Percentiles rank a stretch among this genome's conserved stretches.
These are phyloP conservation scores for Geotrichum siamense DNA, from an alignment of 1,139 yeast genomes.

Conservation along the genomic window DNA sequence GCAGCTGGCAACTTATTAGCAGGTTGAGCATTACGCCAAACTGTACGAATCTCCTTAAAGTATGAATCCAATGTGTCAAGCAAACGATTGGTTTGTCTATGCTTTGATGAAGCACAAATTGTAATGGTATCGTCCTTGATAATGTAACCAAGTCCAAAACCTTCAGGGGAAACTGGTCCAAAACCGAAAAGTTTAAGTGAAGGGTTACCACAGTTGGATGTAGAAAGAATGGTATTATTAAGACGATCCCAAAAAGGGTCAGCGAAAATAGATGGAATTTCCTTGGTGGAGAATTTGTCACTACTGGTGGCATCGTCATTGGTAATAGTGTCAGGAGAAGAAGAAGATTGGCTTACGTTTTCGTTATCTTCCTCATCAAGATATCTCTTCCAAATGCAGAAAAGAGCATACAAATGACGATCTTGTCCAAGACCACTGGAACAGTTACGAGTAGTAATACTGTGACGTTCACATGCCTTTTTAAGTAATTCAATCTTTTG, in stretches of 20 bases:
- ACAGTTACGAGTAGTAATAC: constrained; percentile 59
- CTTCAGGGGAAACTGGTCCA: constrained; percentile 86
- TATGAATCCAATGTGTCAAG: constrained; percentile 67
- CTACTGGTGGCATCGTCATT: constrained; percentile 10
- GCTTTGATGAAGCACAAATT: constrained; percentile 82
- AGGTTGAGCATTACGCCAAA: constrained; percentile 32
- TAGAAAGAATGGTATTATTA: constrained; percentile 56
- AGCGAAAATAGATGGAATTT: constrained; percentile 58
- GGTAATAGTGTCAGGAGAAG: constrained; percentile 17
- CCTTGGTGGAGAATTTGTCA: constrained; percentile 16
- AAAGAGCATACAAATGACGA: constrained; percentile 79
- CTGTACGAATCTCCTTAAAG: constrained; percentile 53
- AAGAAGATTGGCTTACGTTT: constrained; percentile 23
- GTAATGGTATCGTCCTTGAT: constrained; percentile 79
- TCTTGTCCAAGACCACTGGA: constrained; percentile 81
- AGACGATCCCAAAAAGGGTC: constrained; percentile 71
- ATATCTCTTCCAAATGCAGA: constrained; percentile 81
- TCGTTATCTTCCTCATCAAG: constrained; percentile 41
- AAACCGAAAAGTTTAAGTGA: constrained; percentile 81
- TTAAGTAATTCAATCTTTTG: constrained; percentile 57
- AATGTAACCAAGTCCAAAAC: constrained; percentile 88
- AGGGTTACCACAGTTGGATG: constrained; percentile 80
- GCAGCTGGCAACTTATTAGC: constrained; percentile 11
- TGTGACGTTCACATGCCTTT: constrained; percentile 65
- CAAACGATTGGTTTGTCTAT: constrained; percentile 80